Conservation (phyloP, 176 grass and related monocot species). For the Otatea glauca region DNA sequence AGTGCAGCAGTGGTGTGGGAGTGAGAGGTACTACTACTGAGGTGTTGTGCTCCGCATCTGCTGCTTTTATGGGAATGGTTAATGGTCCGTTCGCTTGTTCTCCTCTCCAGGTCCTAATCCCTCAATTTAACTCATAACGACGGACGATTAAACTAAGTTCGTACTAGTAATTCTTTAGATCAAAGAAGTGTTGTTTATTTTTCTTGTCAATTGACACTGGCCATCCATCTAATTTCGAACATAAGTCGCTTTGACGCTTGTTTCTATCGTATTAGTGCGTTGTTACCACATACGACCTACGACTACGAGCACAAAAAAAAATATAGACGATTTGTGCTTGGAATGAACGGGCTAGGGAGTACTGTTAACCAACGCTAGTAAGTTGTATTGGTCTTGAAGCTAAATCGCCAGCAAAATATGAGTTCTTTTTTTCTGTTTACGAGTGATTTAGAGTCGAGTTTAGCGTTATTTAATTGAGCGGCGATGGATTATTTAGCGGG, state of each 20-base stretch:
- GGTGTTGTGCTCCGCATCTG: neutral
- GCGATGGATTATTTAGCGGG: neutral
- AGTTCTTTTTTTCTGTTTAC: neutral
- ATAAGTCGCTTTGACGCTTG: neutral
- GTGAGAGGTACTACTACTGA: neutral
- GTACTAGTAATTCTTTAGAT: neutral
- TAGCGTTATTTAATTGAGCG: neutral
- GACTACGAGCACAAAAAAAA: neutral
- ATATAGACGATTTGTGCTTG: neutral
- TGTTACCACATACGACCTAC: neutral
- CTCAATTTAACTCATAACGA: neutral
- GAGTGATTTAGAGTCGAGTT: neutral
- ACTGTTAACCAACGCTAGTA: too few relatives aligned
- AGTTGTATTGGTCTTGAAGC: neutral
- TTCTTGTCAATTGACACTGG: neutral
- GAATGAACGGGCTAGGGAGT: neutral
- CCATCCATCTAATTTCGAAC: neutral
- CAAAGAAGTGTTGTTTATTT: neutral
- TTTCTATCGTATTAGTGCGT: too few relatives aligned
- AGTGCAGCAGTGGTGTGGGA: neutral
- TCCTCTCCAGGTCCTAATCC: neutral
- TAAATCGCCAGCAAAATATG: neutral
- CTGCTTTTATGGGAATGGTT: constrained; percentile 7
- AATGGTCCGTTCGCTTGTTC: too few relatives aligned
- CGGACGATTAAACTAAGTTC: neutral